Base-by-base conservation (phyloP, 352 stramenopile species). In the Phytophthora vignae region DNA sequence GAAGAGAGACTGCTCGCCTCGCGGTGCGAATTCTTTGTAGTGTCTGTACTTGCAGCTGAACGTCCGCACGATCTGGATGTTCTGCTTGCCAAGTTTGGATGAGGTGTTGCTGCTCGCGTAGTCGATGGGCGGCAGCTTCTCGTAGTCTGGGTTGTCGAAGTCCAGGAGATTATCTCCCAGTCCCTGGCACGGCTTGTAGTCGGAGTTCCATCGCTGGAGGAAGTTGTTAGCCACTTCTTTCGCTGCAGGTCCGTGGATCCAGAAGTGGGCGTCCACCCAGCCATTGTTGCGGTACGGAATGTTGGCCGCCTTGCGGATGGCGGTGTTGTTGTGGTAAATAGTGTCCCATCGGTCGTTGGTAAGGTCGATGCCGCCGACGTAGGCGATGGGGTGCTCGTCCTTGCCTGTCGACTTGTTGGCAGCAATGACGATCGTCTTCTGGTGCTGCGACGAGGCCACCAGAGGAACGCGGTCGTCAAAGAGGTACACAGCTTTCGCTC, bases 171-270 rank as follows among this genome's bases (percentile, higher is more conserved):
- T 49, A 54, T 85, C 77, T 11, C 76, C 46, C 6, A 73, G 21
- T n/a, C 76, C 70, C 31, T 70, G n/a, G 9, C 66, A 65, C 17
- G 63, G 68, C 12, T 61, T 65, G 15, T 71, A 68, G 25, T 82
- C 60, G 4, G 76, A 80, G 61, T 91, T 90, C 82, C 81, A 91
- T 4, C 83, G 81, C 6, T 50, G 46, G 3, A 88, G 29, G 31
- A 91, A 91, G 59, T 90, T 92, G n/a, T 66, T 67, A 2, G 69
- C 79, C 0, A 94, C 81, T 36, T 91, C 82, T n/a, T 76, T 67
- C 2, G 81, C 74, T 1, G 80, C 87, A 0, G 77, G 80, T 0
- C 84, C 83, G 1, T 82, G 59, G 12, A 94, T 78, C 0, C 81
- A 74, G 19, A 88, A 57, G 10, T 83, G 64, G 0, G 64, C 73